Base-by-base conservation (phyloP, 1,284 basidiomycete species). In the Ceratobasidium sp. region DNA sequence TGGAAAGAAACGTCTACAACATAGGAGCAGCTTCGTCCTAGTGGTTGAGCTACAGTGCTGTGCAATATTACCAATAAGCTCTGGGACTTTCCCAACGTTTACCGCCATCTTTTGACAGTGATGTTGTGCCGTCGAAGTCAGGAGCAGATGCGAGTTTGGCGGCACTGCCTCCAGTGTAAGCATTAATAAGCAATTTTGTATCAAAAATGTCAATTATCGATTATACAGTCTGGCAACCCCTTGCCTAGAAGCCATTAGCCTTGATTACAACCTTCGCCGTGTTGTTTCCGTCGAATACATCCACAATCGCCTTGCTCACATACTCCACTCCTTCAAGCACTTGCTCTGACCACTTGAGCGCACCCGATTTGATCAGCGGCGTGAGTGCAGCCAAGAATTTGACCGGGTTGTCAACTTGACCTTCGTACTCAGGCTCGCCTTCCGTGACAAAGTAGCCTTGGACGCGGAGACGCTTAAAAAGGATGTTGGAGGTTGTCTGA, bases 391-490 rank as follows among this genome's bases (percentile, higher is more conserved):
- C 55, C n/a, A 77, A 46, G 63, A 81, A 80, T 39, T 55, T 66
- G 67, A 79, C 75, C 33, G 63, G 68, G 58, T 77, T 73, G 5
- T 33, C 28, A 7, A 33, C 12, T 6, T 63, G 56, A 20, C 71
- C 71, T 23, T 73, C 71, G 39, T 60, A 44, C 44, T 60, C 71
- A 9, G 64, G 53, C 71, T 83, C 81, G 58, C 81, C 77, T 55
- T 79, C 80, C 51, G 72, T 55, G 39, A 82, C 81, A 39, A 83
- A 79, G 80, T 82, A 82, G 7, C 82, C 82, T 53, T 77, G 61
- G 56, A 83, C 70, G 44, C 68, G 80, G 71, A 78, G 77, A n/a
- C 77, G 77, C 64, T 79, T 81, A 69, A 72, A 71, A 28, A 82
- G 68, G 46, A 82, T 72, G 66, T 80, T 64, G 73, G 79, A 66